Conservation (phyloP, 495 filamentous ascomycete genomes). For the Neurospora discreta region DNA sequence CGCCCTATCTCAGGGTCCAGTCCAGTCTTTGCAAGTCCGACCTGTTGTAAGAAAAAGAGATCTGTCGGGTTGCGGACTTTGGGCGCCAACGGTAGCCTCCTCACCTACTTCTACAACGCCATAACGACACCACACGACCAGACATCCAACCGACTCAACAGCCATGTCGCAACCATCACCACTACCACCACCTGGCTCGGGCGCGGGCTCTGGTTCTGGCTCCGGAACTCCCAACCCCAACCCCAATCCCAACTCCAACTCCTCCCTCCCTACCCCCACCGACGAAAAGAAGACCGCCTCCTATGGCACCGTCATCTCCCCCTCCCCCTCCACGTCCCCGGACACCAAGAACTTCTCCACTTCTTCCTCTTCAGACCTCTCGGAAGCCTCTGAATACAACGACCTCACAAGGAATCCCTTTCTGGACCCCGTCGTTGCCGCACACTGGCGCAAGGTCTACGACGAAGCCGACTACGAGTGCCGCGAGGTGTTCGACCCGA, state of each 20-base stretch:
- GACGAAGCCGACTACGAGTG: conserved; percentile 41
- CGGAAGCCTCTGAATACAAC: conserved; percentile 1
- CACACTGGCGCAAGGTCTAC: conserved; percentile 35
- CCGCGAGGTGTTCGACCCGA: conserved; percentile 41
- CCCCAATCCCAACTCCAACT: neutral
- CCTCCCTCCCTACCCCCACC: neutral
- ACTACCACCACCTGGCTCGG: neutral
- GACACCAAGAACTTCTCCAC: neutral
- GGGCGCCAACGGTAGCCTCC: neutral
- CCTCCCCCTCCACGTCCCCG: neutral
- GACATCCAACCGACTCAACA: neutral
- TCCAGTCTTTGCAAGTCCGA: neutral
- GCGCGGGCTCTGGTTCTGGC: neutral
- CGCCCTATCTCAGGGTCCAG: neutral
- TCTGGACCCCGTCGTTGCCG: conserved; percentile 32
- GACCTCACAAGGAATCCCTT: conserved; percentile 27
- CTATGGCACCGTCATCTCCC: neutral
- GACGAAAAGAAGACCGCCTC: neutral
- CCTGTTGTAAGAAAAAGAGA: neutral
- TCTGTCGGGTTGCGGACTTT: neutral
- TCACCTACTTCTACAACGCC: neutral
- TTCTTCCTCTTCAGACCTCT: neutral
- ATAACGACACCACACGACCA: neutral
- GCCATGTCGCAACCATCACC: neutral
- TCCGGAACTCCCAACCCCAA: neutral